These are phyloP conservation scores for Phoma herbarum DNA, from an alignment of 2,329 filamentous ascomycete species.

Conservation along the genomic window DNA sequence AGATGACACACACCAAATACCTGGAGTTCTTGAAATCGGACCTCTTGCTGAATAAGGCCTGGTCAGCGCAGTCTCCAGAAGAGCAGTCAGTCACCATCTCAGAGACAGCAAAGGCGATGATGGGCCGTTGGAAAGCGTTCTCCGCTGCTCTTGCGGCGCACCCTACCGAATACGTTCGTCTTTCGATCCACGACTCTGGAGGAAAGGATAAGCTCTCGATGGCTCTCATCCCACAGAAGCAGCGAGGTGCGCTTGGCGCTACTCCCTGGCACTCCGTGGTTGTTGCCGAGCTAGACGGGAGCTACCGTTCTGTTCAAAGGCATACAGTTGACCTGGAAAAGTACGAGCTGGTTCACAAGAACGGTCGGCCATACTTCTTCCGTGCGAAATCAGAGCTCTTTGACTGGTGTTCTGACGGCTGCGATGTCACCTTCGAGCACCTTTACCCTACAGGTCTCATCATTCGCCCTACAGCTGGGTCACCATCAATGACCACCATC, in stretches of 20 bases:
- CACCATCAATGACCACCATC: constrained; percentile 55
- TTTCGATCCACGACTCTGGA: constrained; percentile 46
- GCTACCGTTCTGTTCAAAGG: constrained; percentile 32
- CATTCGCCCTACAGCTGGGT: constrained; percentile 20
- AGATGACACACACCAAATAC: constrained; percentile 42
- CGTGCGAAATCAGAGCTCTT: constrained; percentile 33
- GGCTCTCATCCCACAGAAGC: constrained; percentile 36
- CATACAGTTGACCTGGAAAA: constrained; percentile 28
- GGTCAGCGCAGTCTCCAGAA: constrained; percentile 27
- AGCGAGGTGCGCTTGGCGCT: constrained; percentile 31
- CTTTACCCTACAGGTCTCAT: constrained; percentile 37
- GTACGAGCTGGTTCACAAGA: constrained; percentile 34
- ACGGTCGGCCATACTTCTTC: constrained; percentile 37
- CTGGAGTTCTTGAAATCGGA: constrained; percentile 40
- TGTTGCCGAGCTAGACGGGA: constrained; percentile 31
- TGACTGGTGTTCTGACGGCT: constrained; percentile 14
- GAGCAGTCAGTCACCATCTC: constrained; percentile 33
- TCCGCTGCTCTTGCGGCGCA: constrained; percentile 33
- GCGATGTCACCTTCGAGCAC: constrained; percentile 32
- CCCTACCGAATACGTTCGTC: constrained; percentile 35
- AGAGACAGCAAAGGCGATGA: constrained; percentile 44
- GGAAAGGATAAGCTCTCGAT: constrained; percentile 44
- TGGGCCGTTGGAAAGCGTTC: constrained; percentile 41
- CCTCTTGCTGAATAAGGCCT: constrained; percentile 29
- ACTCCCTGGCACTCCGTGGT: constrained; percentile 41